These are phyloP conservation scores for Zelopaecilomyces penicillatus DNA, from an alignment of 2,329 filamentous ascomycete genomes.

Conservation along the genomic window DNA sequence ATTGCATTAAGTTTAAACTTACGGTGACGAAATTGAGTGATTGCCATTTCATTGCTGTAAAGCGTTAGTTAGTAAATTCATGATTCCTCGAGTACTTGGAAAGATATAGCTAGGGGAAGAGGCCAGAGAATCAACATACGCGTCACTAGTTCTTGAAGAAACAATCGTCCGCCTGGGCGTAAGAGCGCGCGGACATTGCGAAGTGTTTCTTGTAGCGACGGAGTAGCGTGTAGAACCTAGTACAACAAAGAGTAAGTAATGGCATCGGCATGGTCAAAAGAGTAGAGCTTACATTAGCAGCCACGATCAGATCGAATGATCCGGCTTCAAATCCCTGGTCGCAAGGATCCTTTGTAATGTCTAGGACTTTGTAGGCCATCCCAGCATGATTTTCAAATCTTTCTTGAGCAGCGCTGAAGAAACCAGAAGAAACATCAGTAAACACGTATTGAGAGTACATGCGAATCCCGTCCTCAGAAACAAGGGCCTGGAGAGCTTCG, in stretches of 20 bases:
- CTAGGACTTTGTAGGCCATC: slow-evolving; percentile 16
- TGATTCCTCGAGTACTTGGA: too few species aligned
- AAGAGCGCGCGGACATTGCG: slow-evolving; percentile 1
- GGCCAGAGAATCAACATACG: background rate
- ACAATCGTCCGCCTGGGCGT: slow-evolving; percentile 1
- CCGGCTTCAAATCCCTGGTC: slow-evolving; percentile 7
- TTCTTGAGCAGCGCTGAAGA: slow-evolving; percentile 15
- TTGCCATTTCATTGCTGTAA: too few species aligned
- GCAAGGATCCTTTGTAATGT: slow-evolving; percentile 12
- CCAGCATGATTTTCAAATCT: slow-evolving; percentile 8
- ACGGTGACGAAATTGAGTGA: too few species aligned
- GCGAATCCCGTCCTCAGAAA: background rate
- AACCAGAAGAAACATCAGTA: slow-evolving; percentile 16
- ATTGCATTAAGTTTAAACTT: too few species aligned
- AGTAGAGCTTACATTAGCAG: slow-evolving; percentile 1
- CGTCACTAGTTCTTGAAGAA: slow-evolving; percentile 2
- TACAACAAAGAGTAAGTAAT: background rate
- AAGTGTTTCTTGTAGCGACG: background rate
- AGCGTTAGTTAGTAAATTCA: too few species aligned
- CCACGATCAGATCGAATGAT: slow-evolving; percentile 7
- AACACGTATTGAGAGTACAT: slow-evolving; percentile 15
- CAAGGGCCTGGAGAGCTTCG: slow-evolving; percentile 12
- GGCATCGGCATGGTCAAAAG: too few species aligned
- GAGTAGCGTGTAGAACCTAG: slow-evolving; percentile 6
- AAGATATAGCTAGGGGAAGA: too few species aligned